A percentile compares a stretch with the other conserved stretches of the same genome.
These are phyloP conservation scores for Babesia bovis DNA, from an alignment of 169 alveolate genomes.

Conservation along the genomic window DNA sequence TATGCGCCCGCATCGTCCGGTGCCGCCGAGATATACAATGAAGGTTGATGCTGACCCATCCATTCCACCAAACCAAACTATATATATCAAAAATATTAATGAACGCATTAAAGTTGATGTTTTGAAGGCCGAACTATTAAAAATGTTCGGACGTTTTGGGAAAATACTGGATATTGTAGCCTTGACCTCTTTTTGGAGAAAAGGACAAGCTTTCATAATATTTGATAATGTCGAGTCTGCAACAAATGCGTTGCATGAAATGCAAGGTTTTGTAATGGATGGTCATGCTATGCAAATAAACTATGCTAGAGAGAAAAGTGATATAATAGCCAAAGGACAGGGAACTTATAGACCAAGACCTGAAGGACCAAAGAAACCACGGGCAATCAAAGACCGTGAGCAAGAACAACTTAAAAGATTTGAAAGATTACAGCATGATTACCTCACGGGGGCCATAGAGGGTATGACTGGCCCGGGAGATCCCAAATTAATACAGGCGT, in stretches of 20 bases:
- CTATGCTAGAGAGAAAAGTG: slow-evolving; percentile 79
- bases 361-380: slow-evolving; percentile 81
- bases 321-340: slow-evolving; percentile 74
- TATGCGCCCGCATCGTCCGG: slow-evolving; percentile 22
- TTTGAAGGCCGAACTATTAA: slow-evolving; percentile 66
- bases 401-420: slow-evolving; percentile 63
- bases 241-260: slow-evolving; percentile 72
- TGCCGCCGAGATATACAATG: slow-evolving; percentile 58
- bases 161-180: slow-evolving; percentile 74
- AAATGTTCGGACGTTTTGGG: slow-evolving; percentile 74
- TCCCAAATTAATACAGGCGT: slow-evolving; percentile 26
- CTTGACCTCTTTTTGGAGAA: slow-evolving; percentile 82
- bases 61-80: slow-evolving; percentile 75
- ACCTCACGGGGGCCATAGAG: slow-evolving; percentile 47
- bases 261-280: slow-evolving; percentile 74
- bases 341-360: slow-evolving; percentile 77
- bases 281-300: slow-evolving; percentile 81
- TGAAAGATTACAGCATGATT: slow-evolving; percentile 71
- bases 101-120: slow-evolving; percentile 69
- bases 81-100: slow-evolving; percentile 71
- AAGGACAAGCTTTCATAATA: slow-evolving; percentile 84
- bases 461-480: slow-evolving; percentile 38
- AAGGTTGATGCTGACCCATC: slow-evolving; percentile 70
- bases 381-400: slow-evolving; percentile 78
- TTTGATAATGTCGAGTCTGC: slow-evolving; percentile 74